These are phyloP conservation scores for Croton setiger DNA, from an alignment of 441 rosid species.

Conservation along the genomic window DNA sequence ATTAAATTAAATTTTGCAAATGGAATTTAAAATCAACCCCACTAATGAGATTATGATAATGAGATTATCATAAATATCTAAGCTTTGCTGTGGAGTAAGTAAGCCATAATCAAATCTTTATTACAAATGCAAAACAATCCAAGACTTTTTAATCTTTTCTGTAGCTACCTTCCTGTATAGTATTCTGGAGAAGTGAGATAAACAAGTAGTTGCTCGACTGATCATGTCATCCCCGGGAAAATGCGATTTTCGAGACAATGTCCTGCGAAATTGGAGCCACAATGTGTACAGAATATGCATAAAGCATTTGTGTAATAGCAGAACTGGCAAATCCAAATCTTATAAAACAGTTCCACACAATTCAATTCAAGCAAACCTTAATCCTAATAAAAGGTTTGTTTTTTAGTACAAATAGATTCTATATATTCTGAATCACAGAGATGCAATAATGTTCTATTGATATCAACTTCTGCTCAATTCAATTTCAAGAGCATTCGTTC, in stretches of 20 bases:
- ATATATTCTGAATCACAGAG: background rate
- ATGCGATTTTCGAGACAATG: conserved; percentile 6
- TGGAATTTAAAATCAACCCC: too few relatives aligned
- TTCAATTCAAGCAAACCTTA: background rate
- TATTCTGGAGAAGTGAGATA: background rate
- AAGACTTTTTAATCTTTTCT: background rate
- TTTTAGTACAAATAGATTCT: background rate
- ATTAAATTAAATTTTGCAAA: too few relatives aligned
- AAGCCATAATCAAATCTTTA: background rate
- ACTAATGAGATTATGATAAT: too few relatives aligned
- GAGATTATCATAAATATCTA: too few relatives aligned
- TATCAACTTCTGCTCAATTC: background rate
- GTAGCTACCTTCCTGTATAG: background rate
- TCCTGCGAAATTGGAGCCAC: conserved; percentile 26
- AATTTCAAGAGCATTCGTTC: background rate
- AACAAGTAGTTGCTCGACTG: conserved; percentile 1
- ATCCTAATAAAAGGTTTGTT: background rate
- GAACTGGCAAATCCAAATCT: background rate
- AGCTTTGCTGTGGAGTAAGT: background rate
- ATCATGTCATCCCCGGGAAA: conserved; percentile 1
- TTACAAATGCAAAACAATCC: background rate
- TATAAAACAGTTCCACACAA: background rate
- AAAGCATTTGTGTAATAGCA: background rate
- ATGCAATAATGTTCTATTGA: background rate
- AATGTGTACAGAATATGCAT: too few relatives aligned